A percentile compares a stretch with the other conserved stretches of the same genome.
These are phyloP conservation scores for Alternaria hordeiaustralica DNA, from an alignment of 2,329 filamentous ascomycete genomes.

Conservation along the genomic window DNA sequence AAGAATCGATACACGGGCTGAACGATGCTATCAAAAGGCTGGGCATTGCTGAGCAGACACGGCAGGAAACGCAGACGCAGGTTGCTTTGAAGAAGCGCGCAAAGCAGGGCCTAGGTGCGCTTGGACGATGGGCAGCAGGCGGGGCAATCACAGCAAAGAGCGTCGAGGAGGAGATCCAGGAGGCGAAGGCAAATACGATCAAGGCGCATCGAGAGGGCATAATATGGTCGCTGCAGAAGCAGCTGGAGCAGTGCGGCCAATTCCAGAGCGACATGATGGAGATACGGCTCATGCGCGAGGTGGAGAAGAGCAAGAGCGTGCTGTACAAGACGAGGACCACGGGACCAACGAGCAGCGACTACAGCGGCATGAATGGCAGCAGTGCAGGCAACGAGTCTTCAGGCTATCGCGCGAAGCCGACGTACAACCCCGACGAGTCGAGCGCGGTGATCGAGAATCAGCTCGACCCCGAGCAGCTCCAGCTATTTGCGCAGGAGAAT, in stretches of 20 bases:
- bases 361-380: slow-evolving; percentile 27
- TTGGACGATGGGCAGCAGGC: slow-evolving; percentile 72
- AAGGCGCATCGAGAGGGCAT: slow-evolving; percentile 80
- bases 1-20: slow-evolving; percentile 82
- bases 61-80: slow-evolving; percentile 75
- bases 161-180: slow-evolving; percentile 73
- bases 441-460: slow-evolving; percentile 58
- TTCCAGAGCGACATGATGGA: slow-evolving; percentile 94
- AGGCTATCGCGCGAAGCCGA: slow-evolving; percentile 37
- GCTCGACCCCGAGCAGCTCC: slow-evolving; percentile 82
- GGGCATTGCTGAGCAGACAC: slow-evolving; percentile 80
- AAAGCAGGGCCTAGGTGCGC: slow-evolving; percentile 66
- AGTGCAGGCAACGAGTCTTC: slow-evolving; percentile 16
- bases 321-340: slow-evolving; percentile 70
- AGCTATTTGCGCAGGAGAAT: slow-evolving; percentile 93
- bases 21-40: slow-evolving; percentile 81
- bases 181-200: slow-evolving; percentile 71
- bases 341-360: slow-evolving; percentile 31
- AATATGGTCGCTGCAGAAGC: slow-evolving; percentile 78
- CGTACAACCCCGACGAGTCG: slow-evolving; percentile 29
- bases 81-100: slow-evolving; percentile 75
- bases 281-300: slow-evolving; percentile 78
- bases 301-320: slow-evolving; percentile 88
- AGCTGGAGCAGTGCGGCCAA: slow-evolving; percentile 76
- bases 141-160: slow-evolving; percentile 60